These are phyloP conservation scores for Flaveria bidentis DNA, from an alignment of 129 eudicot genomes.

Conservation along the genomic window DNA sequence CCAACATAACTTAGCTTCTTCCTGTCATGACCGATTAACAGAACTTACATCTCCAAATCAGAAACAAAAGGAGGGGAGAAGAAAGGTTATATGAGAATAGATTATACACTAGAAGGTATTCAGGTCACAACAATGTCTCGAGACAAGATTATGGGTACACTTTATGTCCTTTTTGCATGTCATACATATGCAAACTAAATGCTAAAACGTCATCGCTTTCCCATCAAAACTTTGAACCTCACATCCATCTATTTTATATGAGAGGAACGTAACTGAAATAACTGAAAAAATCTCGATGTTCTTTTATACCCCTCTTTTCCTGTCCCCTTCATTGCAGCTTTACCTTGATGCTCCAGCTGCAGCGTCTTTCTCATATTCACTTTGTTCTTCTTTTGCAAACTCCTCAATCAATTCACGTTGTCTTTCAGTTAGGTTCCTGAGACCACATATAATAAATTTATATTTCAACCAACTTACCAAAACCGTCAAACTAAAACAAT, in stretches of 20 bases:
- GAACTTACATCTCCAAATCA: background rate
- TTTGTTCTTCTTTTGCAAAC: slow-evolving; percentile 76
- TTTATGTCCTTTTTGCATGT: slow-evolving; percentile 19
- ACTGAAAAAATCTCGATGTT: slow-evolving; percentile 12
- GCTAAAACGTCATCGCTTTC: slow-evolving; percentile 15
- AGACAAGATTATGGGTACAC: background rate
- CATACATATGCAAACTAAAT: slow-evolving; percentile 13
- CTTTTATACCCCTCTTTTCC: background rate
- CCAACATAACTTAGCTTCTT: too few species aligned
- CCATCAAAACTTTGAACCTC: slow-evolving; percentile 38
- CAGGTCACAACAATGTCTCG: background rate
- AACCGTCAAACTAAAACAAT: background rate
- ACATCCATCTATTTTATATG: background rate
- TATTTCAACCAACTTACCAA: background rate
- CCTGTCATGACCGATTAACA: background rate
- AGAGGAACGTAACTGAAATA: slow-evolving; percentile 26
- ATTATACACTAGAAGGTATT: background rate
- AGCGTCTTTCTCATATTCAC: slow-evolving; percentile 54
- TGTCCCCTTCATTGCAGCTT: background rate
- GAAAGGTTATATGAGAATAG: background rate
- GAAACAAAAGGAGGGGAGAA: background rate
- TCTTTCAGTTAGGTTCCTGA: slow-evolving; percentile 69
- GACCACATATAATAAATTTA: background rate
- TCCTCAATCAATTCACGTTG: slow-evolving; percentile 87
- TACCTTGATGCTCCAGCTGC: slow-evolving; percentile 88